Evolutionary conservation across 2,329 filamentous ascomycete genomes (phyloP).

Genomic region (Neophaeococcomyces aloes): DNA sequence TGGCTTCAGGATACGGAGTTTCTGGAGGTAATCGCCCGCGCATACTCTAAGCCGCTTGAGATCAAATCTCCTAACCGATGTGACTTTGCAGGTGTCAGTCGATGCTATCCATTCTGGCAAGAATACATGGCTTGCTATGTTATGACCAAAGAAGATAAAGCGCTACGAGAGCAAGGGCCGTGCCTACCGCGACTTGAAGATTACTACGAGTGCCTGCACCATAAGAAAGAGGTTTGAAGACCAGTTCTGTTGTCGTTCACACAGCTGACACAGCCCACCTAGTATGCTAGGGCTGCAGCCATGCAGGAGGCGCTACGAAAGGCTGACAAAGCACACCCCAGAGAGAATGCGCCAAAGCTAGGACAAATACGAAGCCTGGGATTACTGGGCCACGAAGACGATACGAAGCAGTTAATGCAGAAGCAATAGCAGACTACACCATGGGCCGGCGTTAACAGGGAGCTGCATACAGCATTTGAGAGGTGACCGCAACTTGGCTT

Average conservation of each 20-base stretch:
- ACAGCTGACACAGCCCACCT: conserved; percentile 13
- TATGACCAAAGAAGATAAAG: conserved; percentile 73
- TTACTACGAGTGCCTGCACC: conserved; percentile 97
- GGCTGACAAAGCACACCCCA: conserved; percentile 60
- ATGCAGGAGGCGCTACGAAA: conserved; percentile 80
- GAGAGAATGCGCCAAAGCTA: conserved; percentile 70
- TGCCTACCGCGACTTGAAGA: conserved; percentile 80
- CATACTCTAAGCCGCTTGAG: conserved; percentile 11
- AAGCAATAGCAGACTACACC: background rate
- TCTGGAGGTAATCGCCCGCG: conserved; percentile 35
- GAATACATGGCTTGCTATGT: conserved; percentile 98
- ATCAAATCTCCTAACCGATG: conserved; percentile 5
- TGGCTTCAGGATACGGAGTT: conserved; percentile 47
- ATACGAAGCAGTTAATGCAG: conserved; percentile 42
- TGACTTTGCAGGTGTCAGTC: conserved; percentile 47
- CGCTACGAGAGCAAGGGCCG: conserved; percentile 73
- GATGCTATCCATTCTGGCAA: conserved; percentile 99
- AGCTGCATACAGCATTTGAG: background rate
- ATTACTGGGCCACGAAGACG: conserved; percentile 71
- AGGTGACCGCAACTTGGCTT: too few relatives aligned
- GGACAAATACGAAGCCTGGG: conserved; percentile 83
- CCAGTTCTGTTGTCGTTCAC: background rate
- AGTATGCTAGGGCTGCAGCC: conserved; percentile 68
- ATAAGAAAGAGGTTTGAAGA: conserved; percentile 84
- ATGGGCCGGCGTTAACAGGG: background rate